A percentile compares a stretch with the other conserved stretches of the same genome.
Conservation (phyloP, 2,329 filamentous ascomycete genomes). For the Pseudogymnoascus destructans region DNA sequence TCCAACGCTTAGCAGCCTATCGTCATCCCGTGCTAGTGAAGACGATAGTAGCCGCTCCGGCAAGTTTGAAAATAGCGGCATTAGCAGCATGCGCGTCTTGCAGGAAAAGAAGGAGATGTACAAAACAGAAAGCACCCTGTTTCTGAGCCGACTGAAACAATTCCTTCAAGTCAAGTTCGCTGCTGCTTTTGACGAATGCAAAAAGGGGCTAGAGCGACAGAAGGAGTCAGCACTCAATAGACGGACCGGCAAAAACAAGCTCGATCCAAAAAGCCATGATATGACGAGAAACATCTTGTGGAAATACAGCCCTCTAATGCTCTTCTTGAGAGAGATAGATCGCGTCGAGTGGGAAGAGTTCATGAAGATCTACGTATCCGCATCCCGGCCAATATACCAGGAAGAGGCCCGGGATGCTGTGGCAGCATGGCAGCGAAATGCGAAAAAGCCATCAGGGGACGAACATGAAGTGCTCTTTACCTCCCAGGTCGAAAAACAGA, state of each 20-base stretch:
- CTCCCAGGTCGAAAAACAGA: constrained; percentile 69
- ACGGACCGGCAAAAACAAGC: constrained; percentile 40
- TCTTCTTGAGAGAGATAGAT: constrained; percentile 81
- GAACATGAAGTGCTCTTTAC: constrained; percentile 83
- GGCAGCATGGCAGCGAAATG: constrained; percentile 66
- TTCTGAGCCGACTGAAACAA: constrained; percentile 66
- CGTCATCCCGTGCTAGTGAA: constrained; percentile 29
- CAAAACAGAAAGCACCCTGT: constrained; percentile 57
- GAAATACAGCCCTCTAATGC: constrained; percentile 75
- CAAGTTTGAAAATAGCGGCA: constrained; percentile 34
- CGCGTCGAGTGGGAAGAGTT: constrained; percentile 67
- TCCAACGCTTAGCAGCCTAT: constrained; percentile 49
- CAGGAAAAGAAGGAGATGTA: constrained; percentile 93
- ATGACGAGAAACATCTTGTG: constrained; percentile 62
- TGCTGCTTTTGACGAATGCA: constrained; percentile 57
- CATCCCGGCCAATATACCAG: constrained; percentile 64
- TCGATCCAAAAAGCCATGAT: constrained; percentile 59
- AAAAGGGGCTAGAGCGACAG: constrained; percentile 39
- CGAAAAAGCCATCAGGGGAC: constrained; percentile 60
- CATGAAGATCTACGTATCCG: constrained; percentile 67
- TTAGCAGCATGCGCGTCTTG: constrained; percentile 79
- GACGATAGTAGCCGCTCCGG: constrained; percentile 22
- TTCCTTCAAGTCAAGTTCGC: constrained; percentile 76
- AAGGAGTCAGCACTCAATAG: constrained; percentile 40
- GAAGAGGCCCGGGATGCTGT: constrained; percentile 69